A percentile compares a stretch with the other conserved stretches of the same genome.
Conservation (phyloP, 768 basidiomycete genomes). For the Lactifluus pinguis region DNA sequence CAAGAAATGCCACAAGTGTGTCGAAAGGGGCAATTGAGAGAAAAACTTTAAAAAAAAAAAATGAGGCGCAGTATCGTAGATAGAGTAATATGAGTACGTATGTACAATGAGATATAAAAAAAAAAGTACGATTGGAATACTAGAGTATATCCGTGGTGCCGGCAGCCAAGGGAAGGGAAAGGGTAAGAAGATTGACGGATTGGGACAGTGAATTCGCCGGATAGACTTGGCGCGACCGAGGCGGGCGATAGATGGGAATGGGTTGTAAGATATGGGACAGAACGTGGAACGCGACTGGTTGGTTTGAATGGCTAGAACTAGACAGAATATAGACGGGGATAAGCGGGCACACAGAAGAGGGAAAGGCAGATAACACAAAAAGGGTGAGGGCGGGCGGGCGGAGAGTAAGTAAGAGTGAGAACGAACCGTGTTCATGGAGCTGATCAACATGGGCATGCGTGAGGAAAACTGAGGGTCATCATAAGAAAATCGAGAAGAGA, state of each 20-base stretch:
- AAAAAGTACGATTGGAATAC: not conserved
- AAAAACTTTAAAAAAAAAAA: not conserved
- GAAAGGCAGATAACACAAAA: not conserved
- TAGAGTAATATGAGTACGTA: not conserved
- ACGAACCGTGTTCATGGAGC: constrained; percentile 11
- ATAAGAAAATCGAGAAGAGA: constrained; percentile 10
- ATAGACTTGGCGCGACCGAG: not conserved
- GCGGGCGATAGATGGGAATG: not conserved
- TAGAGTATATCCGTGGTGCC: constrained; percentile 1
- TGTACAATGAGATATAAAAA: not conserved
- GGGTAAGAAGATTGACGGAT: not conserved
- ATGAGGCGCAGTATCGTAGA: not conserved
- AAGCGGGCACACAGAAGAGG: not conserved
- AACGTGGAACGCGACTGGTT: constrained; percentile 7
- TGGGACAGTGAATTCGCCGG: not conserved
- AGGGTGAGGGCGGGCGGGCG: not conserved
- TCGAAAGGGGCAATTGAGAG: not conserved
- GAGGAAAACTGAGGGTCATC: constrained; percentile 10
- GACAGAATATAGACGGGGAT: constrained; percentile 13
- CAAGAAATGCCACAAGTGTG: not conserved
- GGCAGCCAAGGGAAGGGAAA: not conserved
- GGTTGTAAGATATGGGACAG: constrained; percentile 10
- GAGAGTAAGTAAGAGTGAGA: not conserved
- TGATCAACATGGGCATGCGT: constrained; percentile 5
- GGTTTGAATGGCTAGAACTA: constrained; percentile 9